phyloP scores from a whole-genome alignment of 208 protist species.

The Acanthamoeba culbertsoni region DNA sequence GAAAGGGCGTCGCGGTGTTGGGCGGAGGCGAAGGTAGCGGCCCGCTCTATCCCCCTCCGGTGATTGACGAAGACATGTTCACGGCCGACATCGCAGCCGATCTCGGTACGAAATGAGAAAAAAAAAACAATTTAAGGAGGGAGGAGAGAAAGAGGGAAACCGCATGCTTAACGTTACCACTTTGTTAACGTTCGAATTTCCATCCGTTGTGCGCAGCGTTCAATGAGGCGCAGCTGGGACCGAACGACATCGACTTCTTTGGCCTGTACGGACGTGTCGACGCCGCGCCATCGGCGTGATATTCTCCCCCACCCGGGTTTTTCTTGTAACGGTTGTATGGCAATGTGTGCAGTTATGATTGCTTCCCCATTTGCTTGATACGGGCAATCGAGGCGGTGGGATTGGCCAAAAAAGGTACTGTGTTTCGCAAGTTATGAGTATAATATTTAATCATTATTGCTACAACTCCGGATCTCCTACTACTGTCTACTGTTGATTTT shows the following conservation, averaged over 20 bases:
- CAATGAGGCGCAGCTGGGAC: conserved; percentile 74
- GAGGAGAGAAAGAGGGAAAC: no score
- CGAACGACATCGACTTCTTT: conserved; percentile 85
- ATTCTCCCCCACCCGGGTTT: no score
- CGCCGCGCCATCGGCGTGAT: no score
- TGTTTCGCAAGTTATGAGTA: no score
- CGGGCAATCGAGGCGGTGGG: conserved; percentile 83
- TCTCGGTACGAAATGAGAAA: not conserved
- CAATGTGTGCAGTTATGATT: no score
- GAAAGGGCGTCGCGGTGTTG: conserved; percentile 67
- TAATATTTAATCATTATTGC: no score
- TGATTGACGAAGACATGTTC: conserved; percentile 80
- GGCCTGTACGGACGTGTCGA: no score
- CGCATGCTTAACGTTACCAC: no score
- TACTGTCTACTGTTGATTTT: no score
- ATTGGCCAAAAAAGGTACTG: conserved; percentile 74
- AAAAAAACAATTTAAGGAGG: no score
- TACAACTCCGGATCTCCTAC: no score
- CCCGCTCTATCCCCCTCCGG: conserved; percentile 82
- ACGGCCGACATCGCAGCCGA: conserved; percentile 80
- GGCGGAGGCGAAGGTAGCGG: conserved; percentile 81
- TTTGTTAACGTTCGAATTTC: not conserved
- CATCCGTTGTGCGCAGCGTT: conserved; percentile 65
- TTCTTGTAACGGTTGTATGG: no score
- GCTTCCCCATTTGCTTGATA: conserved; percentile 87